Percentiles rank a stretch among this genome's conserved stretches.
These are phyloP conservation scores for Syncephalastrum racemosum DNA, from an alignment of 371 early-diverging fungal genomes.

Conservation along the genomic window DNA sequence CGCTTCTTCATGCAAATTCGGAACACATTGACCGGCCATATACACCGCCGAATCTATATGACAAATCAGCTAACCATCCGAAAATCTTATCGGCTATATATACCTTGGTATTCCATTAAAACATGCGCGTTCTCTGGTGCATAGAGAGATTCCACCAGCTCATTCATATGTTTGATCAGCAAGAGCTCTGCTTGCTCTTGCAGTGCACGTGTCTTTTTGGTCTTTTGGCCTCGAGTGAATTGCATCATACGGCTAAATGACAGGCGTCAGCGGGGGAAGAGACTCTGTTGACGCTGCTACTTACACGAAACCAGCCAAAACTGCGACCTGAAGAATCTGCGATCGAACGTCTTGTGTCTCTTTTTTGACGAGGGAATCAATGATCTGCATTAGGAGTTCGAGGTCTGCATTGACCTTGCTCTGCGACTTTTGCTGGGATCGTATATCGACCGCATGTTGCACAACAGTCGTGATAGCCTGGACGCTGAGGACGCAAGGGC, in stretches of 20 bases:
- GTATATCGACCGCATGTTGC: constrained; percentile 41
- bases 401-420: constrained; percentile 34
- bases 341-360: constrained; percentile 3
- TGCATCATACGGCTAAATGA: constrained; percentile 37
- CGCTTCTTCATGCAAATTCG: constrained; percentile 17
- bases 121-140: constrained; percentile 8
- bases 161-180: constrained; percentile 22
- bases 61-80: background rate
- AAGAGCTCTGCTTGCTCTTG: constrained; percentile 18
- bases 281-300: background rate
- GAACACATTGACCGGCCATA: constrained; percentile 39
- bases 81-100: background rate
- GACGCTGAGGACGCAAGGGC: constrained; percentile 7
- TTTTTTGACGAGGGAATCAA: constrained; percentile 9
- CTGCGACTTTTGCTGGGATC: constrained; percentile 31
- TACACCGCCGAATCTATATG: constrained; percentile 24
- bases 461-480: constrained; percentile 29
- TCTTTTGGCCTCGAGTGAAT: constrained; percentile 35
- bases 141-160: constrained; percentile 1
- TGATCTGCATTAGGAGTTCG: constrained; percentile 19
- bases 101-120: constrained; percentile 26
- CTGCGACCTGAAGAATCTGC: constrained; percentile 10
- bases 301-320: constrained; percentile 43
- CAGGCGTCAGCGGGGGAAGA: background rate
- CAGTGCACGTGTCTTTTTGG: constrained; percentile 23